Evolutionary conservation across 2,329 filamentous ascomycete genomes (phyloP).

Genomic region (Nakataea oryzae): DNA sequence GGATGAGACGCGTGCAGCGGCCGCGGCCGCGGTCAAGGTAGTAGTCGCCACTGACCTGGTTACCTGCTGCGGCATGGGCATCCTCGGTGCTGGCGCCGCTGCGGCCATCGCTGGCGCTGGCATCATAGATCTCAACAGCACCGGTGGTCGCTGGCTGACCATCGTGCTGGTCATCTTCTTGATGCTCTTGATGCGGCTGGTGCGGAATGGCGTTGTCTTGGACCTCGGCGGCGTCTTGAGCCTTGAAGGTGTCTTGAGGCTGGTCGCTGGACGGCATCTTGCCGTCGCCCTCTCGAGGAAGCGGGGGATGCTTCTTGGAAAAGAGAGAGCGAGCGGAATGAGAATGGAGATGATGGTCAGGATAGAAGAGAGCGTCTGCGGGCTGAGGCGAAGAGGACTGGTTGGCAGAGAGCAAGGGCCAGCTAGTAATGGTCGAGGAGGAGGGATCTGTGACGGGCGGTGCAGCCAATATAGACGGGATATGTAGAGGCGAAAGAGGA

Average conservation of each 20-base stretch:
- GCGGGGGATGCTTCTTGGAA: background rate
- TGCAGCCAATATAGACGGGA: background rate
- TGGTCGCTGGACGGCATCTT: background rate
- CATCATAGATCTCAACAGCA: background rate
- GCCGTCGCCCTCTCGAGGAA: background rate
- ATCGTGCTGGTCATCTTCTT: too few species aligned
- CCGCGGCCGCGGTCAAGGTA: slow-evolving; percentile 44
- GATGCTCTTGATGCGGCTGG: too few species aligned
- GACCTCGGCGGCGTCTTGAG: too few species aligned
- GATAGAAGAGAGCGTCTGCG: background rate
- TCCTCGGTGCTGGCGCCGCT: too few species aligned
- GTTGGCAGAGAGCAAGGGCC: background rate
- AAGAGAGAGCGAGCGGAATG: background rate
- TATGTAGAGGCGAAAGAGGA: background rate
- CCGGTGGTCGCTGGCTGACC: too few species aligned
- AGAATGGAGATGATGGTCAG: background rate
- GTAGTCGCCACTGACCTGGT: slow-evolving; percentile 26
- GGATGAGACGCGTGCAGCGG: slow-evolving; percentile 41
- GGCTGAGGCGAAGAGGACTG: background rate
- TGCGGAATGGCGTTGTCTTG: too few species aligned
- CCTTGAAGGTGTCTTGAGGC: background rate
- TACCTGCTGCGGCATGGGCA: background rate
- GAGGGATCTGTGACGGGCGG: background rate
- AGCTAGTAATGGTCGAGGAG: background rate
- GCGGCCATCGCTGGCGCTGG: background rate